phyloP scores from a whole-genome alignment of 306 rosid species.

The Oxytropis ochrocephala region DNA sequence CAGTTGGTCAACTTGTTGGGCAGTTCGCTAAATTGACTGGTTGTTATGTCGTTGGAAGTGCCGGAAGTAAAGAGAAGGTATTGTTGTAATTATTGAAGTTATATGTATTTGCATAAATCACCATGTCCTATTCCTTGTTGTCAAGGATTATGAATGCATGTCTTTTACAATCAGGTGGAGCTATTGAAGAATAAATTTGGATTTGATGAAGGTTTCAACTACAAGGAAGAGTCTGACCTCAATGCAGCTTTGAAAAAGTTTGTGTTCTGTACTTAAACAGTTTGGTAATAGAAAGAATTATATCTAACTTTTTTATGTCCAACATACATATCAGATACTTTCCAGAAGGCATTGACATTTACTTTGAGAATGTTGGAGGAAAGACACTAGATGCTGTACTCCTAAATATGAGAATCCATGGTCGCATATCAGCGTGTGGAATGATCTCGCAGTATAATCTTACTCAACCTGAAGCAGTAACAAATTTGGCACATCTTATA shows the following conservation, averaged over 20 bases:
- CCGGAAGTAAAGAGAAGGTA: slow-evolving; percentile 39
- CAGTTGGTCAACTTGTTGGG: slow-evolving; percentile 30
- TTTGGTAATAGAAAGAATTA: neutral
- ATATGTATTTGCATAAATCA: neutral
- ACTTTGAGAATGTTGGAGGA: slow-evolving; percentile 36
- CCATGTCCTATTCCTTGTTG: neutral
- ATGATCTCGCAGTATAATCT: slow-evolving; percentile 33
- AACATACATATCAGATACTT: slow-evolving; percentile 22
- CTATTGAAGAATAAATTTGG: slow-evolving; percentile 32
- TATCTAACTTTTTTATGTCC: neutral
- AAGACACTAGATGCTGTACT: slow-evolving; percentile 29
- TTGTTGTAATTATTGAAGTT: neutral
- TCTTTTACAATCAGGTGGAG: slow-evolving; percentile 21
- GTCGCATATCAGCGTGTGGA: slow-evolving; percentile 25
- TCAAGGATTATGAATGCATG: neutral
- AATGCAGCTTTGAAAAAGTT: slow-evolving; percentile 33
- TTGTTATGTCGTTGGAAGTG: slow-evolving; percentile 40
- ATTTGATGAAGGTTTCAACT: slow-evolving; percentile 34
- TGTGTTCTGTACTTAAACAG: neutral
- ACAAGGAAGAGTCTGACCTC: slow-evolving; percentile 34
- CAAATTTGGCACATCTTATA: slow-evolving; percentile 13
- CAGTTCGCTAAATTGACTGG: slow-evolving; percentile 23
- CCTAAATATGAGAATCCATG: slow-evolving; percentile 21
- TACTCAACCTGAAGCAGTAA: slow-evolving; percentile 25
- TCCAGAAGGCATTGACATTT: slow-evolving; percentile 35